These are phyloP conservation scores for Mycena floridula DNA, from an alignment of 768 basidiomycete genomes.

Conservation along the genomic window DNA sequence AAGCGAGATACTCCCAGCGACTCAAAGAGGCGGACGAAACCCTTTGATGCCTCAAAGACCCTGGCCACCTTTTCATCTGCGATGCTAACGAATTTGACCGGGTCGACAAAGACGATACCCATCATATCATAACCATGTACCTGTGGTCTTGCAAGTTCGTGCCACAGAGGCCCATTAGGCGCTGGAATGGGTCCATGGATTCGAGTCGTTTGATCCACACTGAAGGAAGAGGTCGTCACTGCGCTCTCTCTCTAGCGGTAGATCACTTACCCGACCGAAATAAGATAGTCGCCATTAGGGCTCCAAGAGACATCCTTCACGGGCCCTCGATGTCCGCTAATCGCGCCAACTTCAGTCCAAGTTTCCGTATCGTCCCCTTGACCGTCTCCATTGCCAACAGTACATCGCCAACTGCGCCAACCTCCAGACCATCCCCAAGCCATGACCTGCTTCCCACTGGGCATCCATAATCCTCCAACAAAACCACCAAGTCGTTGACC, in stretches of 20 bases:
- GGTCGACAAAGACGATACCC: conserved; percentile 67
- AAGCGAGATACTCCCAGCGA: conserved; percentile 43
- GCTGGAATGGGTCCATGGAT: conserved; percentile 62
- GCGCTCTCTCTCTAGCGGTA: neutral
- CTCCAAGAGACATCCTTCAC: conserved; percentile 86
- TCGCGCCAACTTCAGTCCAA: conserved; percentile 77
- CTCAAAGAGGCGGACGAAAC: conserved; percentile 65
- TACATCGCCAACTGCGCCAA: conserved; percentile 80
- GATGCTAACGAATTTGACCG: conserved; percentile 79
- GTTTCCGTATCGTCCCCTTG: conserved; percentile 25
- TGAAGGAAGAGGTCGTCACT: conserved; percentile 21
- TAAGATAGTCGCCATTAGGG: conserved; percentile 76
- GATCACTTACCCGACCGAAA: conserved; percentile 70
- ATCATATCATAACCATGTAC: conserved; percentile 95
- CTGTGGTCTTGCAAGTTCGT: conserved; percentile 89
- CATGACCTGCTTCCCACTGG: conserved; percentile 53
- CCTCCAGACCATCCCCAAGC: conserved; percentile 95
- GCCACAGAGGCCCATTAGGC: conserved; percentile 43
- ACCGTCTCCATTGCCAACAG: conserved; percentile 6
- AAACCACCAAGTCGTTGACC: conserved; percentile 89
- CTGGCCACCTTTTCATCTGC: conserved; percentile 96
- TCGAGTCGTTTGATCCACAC: conserved; percentile 88
- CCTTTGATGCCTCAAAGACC: conserved; percentile 85
- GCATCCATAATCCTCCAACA: conserved; percentile 82
- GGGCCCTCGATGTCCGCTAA: conserved; percentile 79